Conservation (phyloP, 257 asterid species). For the Voacanga thouarsii region DNA sequence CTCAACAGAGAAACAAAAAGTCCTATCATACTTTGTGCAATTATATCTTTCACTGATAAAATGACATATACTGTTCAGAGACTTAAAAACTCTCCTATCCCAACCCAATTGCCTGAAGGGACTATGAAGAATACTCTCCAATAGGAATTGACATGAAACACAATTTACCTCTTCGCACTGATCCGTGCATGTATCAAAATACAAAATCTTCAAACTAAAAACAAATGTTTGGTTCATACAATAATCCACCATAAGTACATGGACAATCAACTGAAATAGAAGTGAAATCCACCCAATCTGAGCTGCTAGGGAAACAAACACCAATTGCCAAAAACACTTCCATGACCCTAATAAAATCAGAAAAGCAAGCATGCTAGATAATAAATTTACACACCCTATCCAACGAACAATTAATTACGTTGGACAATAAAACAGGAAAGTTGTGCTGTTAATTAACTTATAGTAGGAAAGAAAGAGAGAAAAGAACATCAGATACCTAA, state of each 20-base stretch:
- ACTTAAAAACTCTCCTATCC: background rate
- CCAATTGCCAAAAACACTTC: too few relatives aligned
- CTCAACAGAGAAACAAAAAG: background rate
- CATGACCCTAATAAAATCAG: background rate
- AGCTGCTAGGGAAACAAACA: background rate
- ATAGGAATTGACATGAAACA: background rate
- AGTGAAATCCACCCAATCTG: background rate
- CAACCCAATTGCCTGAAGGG: background rate
- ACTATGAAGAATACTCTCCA: background rate
- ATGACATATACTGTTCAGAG: too few relatives aligned
- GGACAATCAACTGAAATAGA: background rate
- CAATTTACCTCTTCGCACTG: background rate
- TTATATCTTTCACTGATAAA: background rate
- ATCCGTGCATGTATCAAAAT: background rate
- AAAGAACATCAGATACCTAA: constrained; percentile 37
- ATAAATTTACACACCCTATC: background rate
- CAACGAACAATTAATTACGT: too few relatives aligned
- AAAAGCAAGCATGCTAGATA: background rate
- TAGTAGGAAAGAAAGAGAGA: background rate
- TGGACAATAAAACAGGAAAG: background rate
- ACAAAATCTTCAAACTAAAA: background rate
- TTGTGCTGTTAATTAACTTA: background rate
- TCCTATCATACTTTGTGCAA: background rate
- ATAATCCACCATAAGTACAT: background rate
- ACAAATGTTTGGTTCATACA: background rate